Percentiles rank a stretch among this genome's conserved stretches.
Evolutionary conservation across 495 filamentous ascomycete species (phyloP).

Genomic region (Baudoinia panamericana): DNA sequence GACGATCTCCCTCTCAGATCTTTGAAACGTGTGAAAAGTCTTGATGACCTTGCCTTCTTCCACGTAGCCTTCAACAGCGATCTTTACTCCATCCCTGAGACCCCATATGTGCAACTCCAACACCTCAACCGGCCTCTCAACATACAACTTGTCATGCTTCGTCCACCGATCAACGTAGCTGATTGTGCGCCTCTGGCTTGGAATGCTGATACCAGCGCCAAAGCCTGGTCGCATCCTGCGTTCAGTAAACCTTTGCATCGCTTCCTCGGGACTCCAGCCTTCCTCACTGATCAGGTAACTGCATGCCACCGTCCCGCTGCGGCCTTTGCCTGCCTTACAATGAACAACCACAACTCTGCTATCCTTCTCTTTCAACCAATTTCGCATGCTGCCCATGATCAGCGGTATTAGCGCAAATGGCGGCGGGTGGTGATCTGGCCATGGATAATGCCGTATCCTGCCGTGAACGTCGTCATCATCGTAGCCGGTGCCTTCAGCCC

Average conservation of each 20-base stretch:
- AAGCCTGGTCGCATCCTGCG: slow-evolving; percentile 79
- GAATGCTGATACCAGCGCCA: slow-evolving; percentile 83
- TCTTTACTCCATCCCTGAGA: slow-evolving; percentile 72
- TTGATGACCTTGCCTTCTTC: slow-evolving; percentile 81
- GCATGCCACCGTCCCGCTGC: slow-evolving; percentile 78
- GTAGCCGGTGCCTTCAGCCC: slow-evolving; percentile 92
- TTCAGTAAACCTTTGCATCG: slow-evolving; percentile 70
- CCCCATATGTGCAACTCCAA: slow-evolving; percentile 86
- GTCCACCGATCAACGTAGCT: slow-evolving; percentile 86
- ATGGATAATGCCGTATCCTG: slow-evolving; percentile 79
- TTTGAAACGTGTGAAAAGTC: slow-evolving; percentile 65
- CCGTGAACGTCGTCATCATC: slow-evolving; percentile 76
- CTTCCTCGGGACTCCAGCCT: slow-evolving; percentile 69
- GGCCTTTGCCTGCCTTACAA: slow-evolving; percentile 92
- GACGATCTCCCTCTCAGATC: slow-evolving; percentile 59
- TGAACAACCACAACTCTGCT: slow-evolving; percentile 79
- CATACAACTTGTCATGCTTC: slow-evolving; percentile 58
- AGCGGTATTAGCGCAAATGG: slow-evolving; percentile 77
- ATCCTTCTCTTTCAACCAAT: slow-evolving; percentile 58
- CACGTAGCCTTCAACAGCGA: slow-evolving; percentile 71
- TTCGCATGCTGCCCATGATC: slow-evolving; percentile 81
- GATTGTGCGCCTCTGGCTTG: slow-evolving; percentile 78
- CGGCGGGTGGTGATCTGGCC: slow-evolving; percentile 94
- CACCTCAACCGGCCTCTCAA: slow-evolving; percentile 74
- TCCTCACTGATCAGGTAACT: slow-evolving; percentile 83